phyloP scores from a whole-genome alignment of 1,284 basidiomycete species.

The Mycena sp. region DNA sequence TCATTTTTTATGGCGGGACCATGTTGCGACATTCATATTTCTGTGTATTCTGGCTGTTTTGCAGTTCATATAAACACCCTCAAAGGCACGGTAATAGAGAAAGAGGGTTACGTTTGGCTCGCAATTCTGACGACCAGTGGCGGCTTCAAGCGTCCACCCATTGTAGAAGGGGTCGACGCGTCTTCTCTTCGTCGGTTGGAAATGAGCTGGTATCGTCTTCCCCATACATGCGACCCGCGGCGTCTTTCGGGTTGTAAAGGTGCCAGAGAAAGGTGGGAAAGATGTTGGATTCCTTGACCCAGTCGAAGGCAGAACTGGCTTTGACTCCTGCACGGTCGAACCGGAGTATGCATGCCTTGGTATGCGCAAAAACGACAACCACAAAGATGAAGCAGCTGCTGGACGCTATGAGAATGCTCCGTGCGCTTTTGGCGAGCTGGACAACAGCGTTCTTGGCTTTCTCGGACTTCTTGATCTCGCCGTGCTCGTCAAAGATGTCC shows the following conservation, averaged over 20 bases:
- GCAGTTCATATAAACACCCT: too few relatives aligned
- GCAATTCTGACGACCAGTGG: too few relatives aligned
- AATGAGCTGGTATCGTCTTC: slow-evolving; percentile 3
- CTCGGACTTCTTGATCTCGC: neutral
- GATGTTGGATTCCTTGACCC: neutral
- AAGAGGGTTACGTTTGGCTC: too few relatives aligned
- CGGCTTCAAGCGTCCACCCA: neutral
- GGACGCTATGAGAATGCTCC: slow-evolving; percentile 1
- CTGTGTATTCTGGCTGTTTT: too few relatives aligned
- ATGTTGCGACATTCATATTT: too few relatives aligned
- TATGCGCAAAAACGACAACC: neutral
- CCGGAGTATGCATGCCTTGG: slow-evolving; percentile 3
- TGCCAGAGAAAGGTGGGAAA: slow-evolving; percentile 16
- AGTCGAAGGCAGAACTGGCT: slow-evolving; percentile 12
- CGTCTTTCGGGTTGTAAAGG: slow-evolving; percentile 8
- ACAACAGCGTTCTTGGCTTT: neutral
- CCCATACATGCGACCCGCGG: neutral
- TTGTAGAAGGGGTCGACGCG: neutral
- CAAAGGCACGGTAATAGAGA: too few relatives aligned
- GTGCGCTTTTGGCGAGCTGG: slow-evolving; percentile 12
- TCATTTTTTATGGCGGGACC: too few relatives aligned
- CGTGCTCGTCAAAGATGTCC: neutral
- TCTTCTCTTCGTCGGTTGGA: neutral
- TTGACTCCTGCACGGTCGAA: slow-evolving; percentile 16
- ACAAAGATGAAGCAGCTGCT: neutral